phyloP scores from a whole-genome alignment of 352 stramenopile genomes.

The Globisporangium spiculum region DNA sequence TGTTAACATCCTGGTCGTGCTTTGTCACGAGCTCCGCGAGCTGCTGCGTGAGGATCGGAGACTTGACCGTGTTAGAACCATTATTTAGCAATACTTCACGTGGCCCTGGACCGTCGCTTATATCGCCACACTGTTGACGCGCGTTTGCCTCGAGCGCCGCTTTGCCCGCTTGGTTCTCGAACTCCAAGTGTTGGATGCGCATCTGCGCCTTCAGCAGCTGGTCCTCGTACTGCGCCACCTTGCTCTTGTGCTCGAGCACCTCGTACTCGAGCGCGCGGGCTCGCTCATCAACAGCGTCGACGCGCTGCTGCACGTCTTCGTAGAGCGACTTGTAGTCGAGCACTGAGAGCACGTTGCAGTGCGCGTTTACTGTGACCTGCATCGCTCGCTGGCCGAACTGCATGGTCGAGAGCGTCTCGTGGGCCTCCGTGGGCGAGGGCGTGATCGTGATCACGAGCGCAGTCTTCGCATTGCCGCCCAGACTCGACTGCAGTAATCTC shows the following conservation, averaged over 20 bases:
- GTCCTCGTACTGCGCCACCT: conserved; percentile 26
- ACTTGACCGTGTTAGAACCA: not conserved
- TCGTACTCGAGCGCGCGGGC: conserved; percentile 16
- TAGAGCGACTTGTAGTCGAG: conserved; percentile 70
- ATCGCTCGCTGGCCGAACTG: conserved; percentile 77
- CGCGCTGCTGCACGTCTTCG: conserved; percentile 46
- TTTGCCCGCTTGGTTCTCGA: conserved; percentile 49
- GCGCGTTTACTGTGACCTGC: conserved; percentile 58
- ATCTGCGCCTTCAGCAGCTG: conserved; percentile 54
- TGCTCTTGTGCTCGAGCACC: conserved; percentile 22
- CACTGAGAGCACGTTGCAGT: conserved; percentile 58
- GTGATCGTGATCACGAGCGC: conserved; percentile 63
- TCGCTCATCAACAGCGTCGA: conserved; percentile 43
- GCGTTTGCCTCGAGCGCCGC: conserved; percentile 12
- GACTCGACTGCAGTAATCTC: conserved; percentile 58
- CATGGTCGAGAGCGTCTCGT: conserved; percentile 63
- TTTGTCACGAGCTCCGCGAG: conserved; percentile 36
- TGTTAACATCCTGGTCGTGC: conserved; percentile 39
- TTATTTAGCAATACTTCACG: not conserved
- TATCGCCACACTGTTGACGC: not conserved
- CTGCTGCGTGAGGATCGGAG: conserved; percentile 19
- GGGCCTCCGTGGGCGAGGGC: conserved; percentile 36
- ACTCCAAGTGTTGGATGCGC: conserved; percentile 62
- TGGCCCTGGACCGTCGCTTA: not conserved
- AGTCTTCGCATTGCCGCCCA: conserved; percentile 75